Percentiles rank a stretch among this genome's conserved stretches.
Evolutionary conservation across 352 stramenopile genomes (phyloP).

Genomic region (Phytophthora macrochlamydospora): DNA sequence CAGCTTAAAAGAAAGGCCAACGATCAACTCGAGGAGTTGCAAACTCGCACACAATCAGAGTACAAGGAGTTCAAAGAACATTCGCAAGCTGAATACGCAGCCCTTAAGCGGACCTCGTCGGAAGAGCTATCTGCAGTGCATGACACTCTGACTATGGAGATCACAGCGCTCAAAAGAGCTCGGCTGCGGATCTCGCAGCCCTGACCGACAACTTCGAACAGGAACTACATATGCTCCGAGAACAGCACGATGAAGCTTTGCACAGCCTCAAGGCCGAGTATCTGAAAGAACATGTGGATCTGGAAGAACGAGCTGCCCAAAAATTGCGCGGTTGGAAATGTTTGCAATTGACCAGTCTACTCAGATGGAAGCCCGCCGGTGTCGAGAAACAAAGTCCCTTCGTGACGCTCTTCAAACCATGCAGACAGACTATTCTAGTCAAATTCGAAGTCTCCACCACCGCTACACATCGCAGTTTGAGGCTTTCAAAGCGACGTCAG

Average conservation of each 20-base stretch:
- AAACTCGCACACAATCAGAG: conserved; percentile 7
- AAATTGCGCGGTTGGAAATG: conserved; percentile 30
- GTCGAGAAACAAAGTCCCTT: conserved; percentile 29
- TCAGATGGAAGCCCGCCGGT: conserved; percentile 23
- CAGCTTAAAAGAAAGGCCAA: conserved; percentile 23
- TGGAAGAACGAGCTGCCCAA: conserved; percentile 27
- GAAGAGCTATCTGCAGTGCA: conserved; percentile 19
- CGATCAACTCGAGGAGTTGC: conserved; percentile 34
- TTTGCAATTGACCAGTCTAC: conserved; percentile 38
- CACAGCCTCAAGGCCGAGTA: conserved; percentile 22
- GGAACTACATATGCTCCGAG: conserved; percentile 32
- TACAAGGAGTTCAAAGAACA: conserved; percentile 31
- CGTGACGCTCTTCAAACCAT: conserved; percentile 19
- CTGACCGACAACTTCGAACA: conserved; percentile 25
- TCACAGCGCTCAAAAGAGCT: conserved; percentile 30
- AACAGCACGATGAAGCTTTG: conserved; percentile 32
- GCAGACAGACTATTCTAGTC: conserved; percentile 6
- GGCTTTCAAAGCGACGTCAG: conserved; percentile 13
- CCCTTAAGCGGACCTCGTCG: conserved; percentile 24
- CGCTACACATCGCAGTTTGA: conserved; percentile 31
- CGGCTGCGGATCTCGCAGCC: conserved; percentile 25
- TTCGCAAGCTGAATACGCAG: conserved; percentile 25
- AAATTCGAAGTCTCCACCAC: conserved; percentile 30
- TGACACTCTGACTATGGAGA: conserved; percentile 22
- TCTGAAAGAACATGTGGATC: conserved; percentile 17